Base-by-base conservation (phyloP, 139 green algal genomes). In the Chlorella sp. region DNA sequence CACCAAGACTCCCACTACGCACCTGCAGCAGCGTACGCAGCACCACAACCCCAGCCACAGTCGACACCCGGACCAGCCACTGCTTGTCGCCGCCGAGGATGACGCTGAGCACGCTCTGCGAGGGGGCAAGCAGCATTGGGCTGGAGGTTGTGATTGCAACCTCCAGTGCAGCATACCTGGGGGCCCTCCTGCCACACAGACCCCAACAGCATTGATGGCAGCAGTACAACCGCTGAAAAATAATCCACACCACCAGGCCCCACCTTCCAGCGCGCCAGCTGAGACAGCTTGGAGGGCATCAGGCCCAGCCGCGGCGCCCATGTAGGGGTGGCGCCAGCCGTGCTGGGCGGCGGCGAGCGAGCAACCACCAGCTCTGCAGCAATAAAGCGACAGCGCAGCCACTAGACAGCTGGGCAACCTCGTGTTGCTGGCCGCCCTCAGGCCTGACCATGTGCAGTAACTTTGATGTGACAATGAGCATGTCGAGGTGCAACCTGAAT, bases 21-120 rank as follows among this genome's bases (percentile, higher is more conserved):
- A 74, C 77, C 76, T 92, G 89, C 68, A 95, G 85, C 76, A 92
- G 86, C 24, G 92, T 94, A 51, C 92, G 86, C 76, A 92, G 85
- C 80, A 92, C 48, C 48, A 95, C 88, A 30, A 94, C 90, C 6
- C 78, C 89, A 1, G 80, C 87, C 38, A 94, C 87, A 1, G 81
- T 67, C 30, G 32, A 72, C 24, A 93, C 58, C 24, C 82, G 84
- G 26, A 65, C 17, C 41, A 65, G 68, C 51, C 54, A 70, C 41
- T 83, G 79, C 41, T 43, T 67, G 74, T 90, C 78, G 34, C 73
- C 77, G 34, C 87, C 90, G 14, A 90, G 73, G 40, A 93, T 74
- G 67, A 90, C 58, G 32, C 68, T 75, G 34, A 86, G 40, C 41
- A 93, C 84, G 16, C 36, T 69, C 60, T 77, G 54, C n/a, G 38